phyloP scores from a whole-genome alignment of 2,329 filamentous ascomycete species.

The Colletotrichum gigasporum region DNA sequence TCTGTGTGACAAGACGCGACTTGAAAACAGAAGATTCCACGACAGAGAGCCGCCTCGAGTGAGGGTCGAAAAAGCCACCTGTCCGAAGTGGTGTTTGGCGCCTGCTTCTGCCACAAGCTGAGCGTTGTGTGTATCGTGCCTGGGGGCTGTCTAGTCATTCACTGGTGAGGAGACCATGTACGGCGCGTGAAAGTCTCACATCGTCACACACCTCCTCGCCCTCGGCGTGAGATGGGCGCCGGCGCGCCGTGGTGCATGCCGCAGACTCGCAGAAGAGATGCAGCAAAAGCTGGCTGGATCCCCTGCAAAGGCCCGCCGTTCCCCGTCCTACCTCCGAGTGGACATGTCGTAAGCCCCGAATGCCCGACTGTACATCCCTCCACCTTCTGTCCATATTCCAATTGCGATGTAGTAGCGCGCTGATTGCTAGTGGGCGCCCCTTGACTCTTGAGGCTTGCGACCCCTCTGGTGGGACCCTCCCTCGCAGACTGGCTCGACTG shows the following conservation, averaged over 20 bases:
- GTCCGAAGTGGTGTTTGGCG: neutral
- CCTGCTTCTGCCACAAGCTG: neutral
- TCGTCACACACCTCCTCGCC: neutral
- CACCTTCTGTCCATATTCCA: slow-evolving; percentile 13
- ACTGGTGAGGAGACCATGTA: neutral
- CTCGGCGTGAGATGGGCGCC: slow-evolving; percentile 18
- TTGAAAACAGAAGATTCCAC: neutral
- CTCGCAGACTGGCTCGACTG: neutral
- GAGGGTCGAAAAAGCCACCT: neutral
- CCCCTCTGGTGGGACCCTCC: slow-evolving; percentile 9
- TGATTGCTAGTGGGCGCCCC: slow-evolving; percentile 12
- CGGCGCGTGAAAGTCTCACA: slow-evolving; percentile 23
- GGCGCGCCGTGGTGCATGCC: slow-evolving; percentile 6
- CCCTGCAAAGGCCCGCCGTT: slow-evolving; percentile 4
- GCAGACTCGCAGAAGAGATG: slow-evolving; percentile 6
- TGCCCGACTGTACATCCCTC: slow-evolving; percentile 9
- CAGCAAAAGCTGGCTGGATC: slow-evolving; percentile 5
- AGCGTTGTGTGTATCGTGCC: neutral
- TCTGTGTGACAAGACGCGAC: neutral
- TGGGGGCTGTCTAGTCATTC: neutral
- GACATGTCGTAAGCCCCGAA: slow-evolving; percentile 24
- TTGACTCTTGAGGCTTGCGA: slow-evolving; percentile 10
- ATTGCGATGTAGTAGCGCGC: slow-evolving; percentile 13
- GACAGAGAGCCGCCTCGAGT: neutral
- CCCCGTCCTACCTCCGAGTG: slow-evolving; percentile 26